phyloP scores from a whole-genome alignment of 345 rosid species.

The Salix udensis region DNA sequence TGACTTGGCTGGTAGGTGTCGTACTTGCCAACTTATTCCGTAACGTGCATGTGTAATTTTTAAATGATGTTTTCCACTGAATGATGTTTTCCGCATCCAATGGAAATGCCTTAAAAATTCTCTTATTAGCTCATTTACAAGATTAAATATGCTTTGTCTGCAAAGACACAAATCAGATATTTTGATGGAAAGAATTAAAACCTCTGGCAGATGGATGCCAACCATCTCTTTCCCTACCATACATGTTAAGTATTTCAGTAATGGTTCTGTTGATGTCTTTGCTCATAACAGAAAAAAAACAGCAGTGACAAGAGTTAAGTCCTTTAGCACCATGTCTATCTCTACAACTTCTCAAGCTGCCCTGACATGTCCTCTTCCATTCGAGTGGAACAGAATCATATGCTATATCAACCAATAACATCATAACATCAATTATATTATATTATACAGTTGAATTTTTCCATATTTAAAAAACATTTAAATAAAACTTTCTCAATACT shows the following conservation, averaged over 20 bases:
- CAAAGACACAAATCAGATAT: not conserved
- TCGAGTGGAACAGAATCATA: not conserved
- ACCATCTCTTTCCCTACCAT: not conserved
- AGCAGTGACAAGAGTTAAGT: not conserved
- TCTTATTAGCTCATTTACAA: not conserved
- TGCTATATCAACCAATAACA: not conserved
- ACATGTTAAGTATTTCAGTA: not conserved
- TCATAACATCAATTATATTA: not conserved
- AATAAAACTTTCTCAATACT: not conserved
- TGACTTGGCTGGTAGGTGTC: slow-evolving; percentile 8
- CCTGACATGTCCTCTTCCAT: not conserved
- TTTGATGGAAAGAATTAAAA: not conserved
- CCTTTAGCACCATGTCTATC: not conserved
- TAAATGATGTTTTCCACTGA: not conserved
- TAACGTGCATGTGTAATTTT: not conserved
- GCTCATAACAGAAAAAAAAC: not conserved
- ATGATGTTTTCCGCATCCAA: not conserved
- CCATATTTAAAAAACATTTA: not conserved
- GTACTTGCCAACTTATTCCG: slow-evolving; percentile 6
- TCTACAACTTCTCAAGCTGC: not conserved
- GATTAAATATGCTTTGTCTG: not conserved
- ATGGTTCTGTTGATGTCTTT: not conserved
- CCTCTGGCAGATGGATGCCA: not conserved
- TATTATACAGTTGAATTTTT: not conserved
- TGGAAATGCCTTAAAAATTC: not conserved